phyloP scores from a whole-genome alignment of 75 land plant genomes.

The Pinus albicaulis region DNA sequence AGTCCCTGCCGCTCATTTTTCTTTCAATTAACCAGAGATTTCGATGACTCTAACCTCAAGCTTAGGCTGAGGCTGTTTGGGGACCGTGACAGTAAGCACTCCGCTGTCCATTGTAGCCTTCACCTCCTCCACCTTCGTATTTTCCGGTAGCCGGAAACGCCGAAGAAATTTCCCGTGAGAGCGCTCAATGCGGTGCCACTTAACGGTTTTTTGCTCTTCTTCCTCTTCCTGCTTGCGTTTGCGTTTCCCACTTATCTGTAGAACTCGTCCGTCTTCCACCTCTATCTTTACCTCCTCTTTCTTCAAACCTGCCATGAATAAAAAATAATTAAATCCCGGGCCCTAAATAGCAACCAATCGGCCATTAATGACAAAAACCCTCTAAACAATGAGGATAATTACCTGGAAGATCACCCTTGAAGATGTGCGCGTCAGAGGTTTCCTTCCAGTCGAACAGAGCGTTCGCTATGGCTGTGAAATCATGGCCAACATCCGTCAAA shows the following conservation, averaged over 20 bases:
- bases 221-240: no score
- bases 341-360: constrained; percentile 24
- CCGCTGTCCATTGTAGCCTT: constrained; percentile 37
- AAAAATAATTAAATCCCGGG: background rate
- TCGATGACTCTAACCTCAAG: constrained; percentile 11
- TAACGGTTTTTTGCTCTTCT: constrained; percentile 7
- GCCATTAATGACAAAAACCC: background rate
- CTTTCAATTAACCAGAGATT: constrained; percentile 8
- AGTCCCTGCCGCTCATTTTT: no score
- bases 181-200: constrained; percentile 29
- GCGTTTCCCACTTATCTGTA: constrained; percentile 28
- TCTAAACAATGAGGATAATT: background rate
- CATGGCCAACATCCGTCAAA: background rate
- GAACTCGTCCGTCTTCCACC: constrained; percentile 28
- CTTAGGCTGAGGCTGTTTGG: constrained; percentile 10
- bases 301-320: constrained; percentile 18
- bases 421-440: constrained; percentile 7
- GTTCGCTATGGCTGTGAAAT: constrained; percentile 13
- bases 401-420: constrained; percentile 19
- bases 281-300: background rate
- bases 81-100: constrained; percentile 27
- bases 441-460: constrained; percentile 20
- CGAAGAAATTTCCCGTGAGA: constrained; percentile 18
- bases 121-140: constrained; percentile 16
- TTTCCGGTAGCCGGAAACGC: constrained; percentile 15